These are phyloP conservation scores for Metarhizium brunneum DNA, from an alignment of 2,329 filamentous ascomycete species.

Conservation along the genomic window DNA sequence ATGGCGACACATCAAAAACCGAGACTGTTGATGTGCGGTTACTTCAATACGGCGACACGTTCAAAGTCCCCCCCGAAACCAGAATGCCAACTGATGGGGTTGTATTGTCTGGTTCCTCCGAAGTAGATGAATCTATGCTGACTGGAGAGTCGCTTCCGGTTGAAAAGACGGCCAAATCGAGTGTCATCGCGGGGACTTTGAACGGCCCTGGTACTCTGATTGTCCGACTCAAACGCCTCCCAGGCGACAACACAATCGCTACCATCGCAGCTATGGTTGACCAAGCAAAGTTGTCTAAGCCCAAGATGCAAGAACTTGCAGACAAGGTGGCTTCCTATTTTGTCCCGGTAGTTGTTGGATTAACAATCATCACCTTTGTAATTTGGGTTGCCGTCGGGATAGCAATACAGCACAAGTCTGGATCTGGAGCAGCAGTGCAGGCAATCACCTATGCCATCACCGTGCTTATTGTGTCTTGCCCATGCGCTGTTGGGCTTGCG, in stretches of 20 bases:
- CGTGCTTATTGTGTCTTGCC: constrained; percentile 66
- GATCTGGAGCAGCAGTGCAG: constrained; percentile 40
- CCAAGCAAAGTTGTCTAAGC: constrained; percentile 58
- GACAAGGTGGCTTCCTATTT: constrained; percentile 61
- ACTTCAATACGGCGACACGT: constrained; percentile 61
- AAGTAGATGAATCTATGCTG: constrained; percentile 69
- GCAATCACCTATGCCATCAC: constrained; percentile 66
- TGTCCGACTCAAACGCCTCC: constrained; percentile 49
- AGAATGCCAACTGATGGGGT: constrained; percentile 60
- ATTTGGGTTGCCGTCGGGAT: constrained; percentile 57
- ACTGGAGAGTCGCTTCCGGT: constrained; percentile 61
- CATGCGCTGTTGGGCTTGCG: constrained; percentile 65
- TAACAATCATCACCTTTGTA: constrained; percentile 52
- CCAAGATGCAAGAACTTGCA: constrained; percentile 57
- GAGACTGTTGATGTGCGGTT: constrained; percentile 54
- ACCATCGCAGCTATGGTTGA: constrained; percentile 63
- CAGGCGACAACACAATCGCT: constrained; percentile 63
- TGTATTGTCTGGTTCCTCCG: constrained; percentile 51
- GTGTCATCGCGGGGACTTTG: constrained; percentile 58
- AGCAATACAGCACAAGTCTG: constrained; percentile 25
- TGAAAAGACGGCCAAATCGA: constrained; percentile 42
- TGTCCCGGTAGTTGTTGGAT: constrained; percentile 51
- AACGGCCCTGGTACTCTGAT: constrained; percentile 56
- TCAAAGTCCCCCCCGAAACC: constrained; percentile 52
- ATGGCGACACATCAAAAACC: constrained; percentile 15